Conservation (phyloP, 2,329 filamentous ascomycete genomes). For the Fusarium pseudoanthophilum region DNA sequence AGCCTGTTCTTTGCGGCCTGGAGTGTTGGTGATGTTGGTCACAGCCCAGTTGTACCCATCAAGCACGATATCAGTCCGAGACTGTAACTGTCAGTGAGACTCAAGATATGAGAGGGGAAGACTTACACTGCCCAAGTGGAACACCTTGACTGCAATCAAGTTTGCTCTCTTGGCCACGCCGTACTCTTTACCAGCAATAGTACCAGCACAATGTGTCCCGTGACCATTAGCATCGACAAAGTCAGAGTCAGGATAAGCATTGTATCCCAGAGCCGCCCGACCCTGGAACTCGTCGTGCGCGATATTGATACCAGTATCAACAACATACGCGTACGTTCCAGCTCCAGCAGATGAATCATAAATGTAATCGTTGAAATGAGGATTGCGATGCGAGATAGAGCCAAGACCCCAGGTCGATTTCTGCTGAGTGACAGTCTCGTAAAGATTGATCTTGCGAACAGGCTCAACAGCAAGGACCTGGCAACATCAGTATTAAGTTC, state of each 20-base stretch:
- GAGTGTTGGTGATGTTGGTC: conserved; percentile 52
- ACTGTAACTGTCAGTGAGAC: conserved; percentile 23
- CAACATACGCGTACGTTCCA: conserved; percentile 61
- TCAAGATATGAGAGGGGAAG: accelerated
- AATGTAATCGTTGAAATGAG: conserved; percentile 50
- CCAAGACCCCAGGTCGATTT: conserved; percentile 57
- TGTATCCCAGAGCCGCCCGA: conserved; percentile 54
- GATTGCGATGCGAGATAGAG: conserved; percentile 55
- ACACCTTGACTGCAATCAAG: conserved; percentile 59
- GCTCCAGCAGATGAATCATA: conserved; percentile 56
- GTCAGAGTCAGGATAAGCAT: conserved; percentile 48
- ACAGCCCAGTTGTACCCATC: conserved; percentile 54
- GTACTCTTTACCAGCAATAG: conserved; percentile 56
- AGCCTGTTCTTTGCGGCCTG: conserved; percentile 53
- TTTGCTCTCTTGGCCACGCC: conserved; percentile 58
- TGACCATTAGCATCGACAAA: conserved; percentile 55
- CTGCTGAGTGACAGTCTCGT: conserved; percentile 49
- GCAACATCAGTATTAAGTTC: background rate
- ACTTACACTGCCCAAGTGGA: conserved; percentile 44
- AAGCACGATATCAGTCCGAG: conserved; percentile 42
- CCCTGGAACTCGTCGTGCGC: conserved; percentile 58
- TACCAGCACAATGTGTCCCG: conserved; percentile 61
- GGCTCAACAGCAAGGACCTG: conserved; percentile 50
- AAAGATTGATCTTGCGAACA: conserved; percentile 44
- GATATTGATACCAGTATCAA: conserved; percentile 65